These are phyloP conservation scores for Carex cristatella DNA, from an alignment of 176 grass and related monocot species.

Conservation along the genomic window DNA sequence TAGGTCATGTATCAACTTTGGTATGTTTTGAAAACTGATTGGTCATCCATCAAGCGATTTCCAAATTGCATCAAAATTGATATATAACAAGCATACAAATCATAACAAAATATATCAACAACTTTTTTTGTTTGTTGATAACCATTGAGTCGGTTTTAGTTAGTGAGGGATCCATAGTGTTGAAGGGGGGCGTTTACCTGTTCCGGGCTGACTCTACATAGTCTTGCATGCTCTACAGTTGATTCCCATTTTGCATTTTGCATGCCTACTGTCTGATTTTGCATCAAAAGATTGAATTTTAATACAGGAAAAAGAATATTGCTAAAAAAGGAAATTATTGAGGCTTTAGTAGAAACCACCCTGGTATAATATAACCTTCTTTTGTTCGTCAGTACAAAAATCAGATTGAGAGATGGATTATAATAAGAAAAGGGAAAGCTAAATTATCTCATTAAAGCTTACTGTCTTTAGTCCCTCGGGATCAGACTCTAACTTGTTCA, in stretches of 20 bases:
- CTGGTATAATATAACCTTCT: background rate
- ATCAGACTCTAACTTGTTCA: background rate
- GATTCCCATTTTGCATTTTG: background rate
- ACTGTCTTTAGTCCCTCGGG: background rate
- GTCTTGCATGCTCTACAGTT: slow-evolving; percentile 7
- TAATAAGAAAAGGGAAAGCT: background rate
- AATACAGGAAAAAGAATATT: background rate
- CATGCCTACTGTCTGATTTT: slow-evolving; percentile 5
- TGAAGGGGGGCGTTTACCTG: no score
- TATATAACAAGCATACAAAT: no score
- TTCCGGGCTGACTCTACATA: background rate
- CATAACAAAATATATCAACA: no score
- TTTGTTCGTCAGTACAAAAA: background rate
- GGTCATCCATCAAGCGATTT: no score
- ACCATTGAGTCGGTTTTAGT: no score
- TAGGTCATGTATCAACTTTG: no score
- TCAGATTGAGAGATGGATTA: background rate
- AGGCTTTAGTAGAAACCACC: background rate
- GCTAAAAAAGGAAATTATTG: background rate
- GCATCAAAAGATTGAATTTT: background rate
- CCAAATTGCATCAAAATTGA: no score
- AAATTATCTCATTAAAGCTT: background rate
- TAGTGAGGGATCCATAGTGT: no score
- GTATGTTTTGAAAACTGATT: no score
- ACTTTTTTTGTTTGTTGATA: no score